Evolutionary conservation across 73 alveolate genomes (phyloP), one percentile per base, ranked within the genome.

Genomic region (Blepharisma japonicum): DNA sequence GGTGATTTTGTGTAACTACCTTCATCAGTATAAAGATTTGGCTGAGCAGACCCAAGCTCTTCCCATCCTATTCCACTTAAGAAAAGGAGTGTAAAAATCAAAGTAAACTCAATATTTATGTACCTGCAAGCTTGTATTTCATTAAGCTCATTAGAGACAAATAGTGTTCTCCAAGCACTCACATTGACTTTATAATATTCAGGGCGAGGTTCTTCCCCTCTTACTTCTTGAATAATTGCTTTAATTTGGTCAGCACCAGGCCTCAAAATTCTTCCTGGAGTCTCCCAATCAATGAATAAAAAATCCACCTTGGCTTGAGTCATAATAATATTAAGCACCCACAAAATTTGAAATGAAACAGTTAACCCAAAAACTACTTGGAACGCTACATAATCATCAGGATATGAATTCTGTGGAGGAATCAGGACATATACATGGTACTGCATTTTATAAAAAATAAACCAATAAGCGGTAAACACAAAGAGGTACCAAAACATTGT

Each of bases 271-370:
- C 80, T 23, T 71, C 83, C 86, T 72, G 88, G 94, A 7, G 77
- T 45, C 81, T 91, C 97, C 94, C 96, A 89, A 80, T 91, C 97
- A 23, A 91, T 89, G 53, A 91, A 80, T 86, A 89, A 91, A 46
- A 89, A 79, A 77, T 89, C 96, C 54, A 91, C 83, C 53, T 82
- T 67, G 23, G 89, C 68, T 76, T 89, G 93, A 39, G 78, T 81
- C 66, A 70, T 84, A 56, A 91, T 82, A 54, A 84, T 78, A 67
- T 80, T 78, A 8, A 89, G 23, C 83, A 86, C 87, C 46, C 71
- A 82, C 45, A 86, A 38, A 6, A 91, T 27, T 71, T 89, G 77
- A 42, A 86, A 55, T 5, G 88, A 77, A 66, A 86, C 78, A n/a
- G 89, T 89, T 51, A 89, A 49, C 20, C 77, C 79, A 78, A 91